phyloP scores from a whole-genome alignment of 768 basidiomycete genomes.

The Udeniomyces megalosporus region DNA sequence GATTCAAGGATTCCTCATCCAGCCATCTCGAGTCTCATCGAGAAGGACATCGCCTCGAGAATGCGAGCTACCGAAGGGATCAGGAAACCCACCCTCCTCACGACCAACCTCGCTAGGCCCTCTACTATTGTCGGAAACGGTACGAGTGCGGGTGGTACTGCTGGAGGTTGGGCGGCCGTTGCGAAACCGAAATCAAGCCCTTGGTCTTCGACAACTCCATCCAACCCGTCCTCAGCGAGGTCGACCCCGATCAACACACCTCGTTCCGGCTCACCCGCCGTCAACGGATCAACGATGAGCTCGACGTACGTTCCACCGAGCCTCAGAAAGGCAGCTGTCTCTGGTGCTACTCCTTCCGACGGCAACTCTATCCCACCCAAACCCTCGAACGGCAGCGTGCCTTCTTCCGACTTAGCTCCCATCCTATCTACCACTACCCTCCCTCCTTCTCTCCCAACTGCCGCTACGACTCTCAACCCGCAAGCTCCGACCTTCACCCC shows the following conservation, averaged over 20 bases:
- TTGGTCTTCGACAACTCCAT: neutral
- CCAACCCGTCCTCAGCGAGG: neutral
- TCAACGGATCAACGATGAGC: too few relatives aligned
- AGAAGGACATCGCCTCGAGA: neutral
- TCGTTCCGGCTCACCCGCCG: neutral
- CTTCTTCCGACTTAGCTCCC: neutral
- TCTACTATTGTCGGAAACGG: too few relatives aligned
- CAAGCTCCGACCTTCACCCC: neutral
- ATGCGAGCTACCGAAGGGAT: neutral
- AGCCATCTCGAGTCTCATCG: slow-evolving; percentile 39
- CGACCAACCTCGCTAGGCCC: neutral
- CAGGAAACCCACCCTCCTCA: slow-evolving; percentile 4
- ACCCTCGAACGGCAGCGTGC: neutral
- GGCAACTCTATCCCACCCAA: too few relatives aligned
- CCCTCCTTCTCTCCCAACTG: neutral
- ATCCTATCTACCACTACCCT: neutral
- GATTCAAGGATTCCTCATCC: slow-evolving; percentile 67
- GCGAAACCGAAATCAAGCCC: neutral
- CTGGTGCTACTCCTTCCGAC: too few relatives aligned
- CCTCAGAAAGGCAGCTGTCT: too few relatives aligned
- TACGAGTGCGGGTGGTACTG: neutral
- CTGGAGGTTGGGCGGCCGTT: neutral
- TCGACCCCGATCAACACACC: neutral
- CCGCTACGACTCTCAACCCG: neutral
- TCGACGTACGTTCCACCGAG: too few relatives aligned